Percentiles rank a stretch among this genome's conserved stretches.
Evolutionary conservation across 2,329 filamentous ascomycete genomes (phyloP).

Genomic region (Colletotrichum sojae): DNA sequence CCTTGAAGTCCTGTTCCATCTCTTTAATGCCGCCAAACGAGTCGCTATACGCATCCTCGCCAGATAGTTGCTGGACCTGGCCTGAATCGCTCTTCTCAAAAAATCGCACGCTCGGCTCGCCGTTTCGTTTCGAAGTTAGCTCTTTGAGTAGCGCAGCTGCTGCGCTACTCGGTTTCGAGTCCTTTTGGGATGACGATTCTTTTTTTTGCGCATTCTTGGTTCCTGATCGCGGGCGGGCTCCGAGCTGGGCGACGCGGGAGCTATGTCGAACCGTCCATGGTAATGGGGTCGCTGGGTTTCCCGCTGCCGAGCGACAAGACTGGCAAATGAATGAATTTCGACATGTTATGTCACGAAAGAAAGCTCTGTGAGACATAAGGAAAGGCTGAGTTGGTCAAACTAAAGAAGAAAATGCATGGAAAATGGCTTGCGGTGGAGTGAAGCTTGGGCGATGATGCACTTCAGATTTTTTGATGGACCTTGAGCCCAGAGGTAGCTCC

Average conservation of each 20-base stretch:
- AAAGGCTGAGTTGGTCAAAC: slow-evolving; percentile 21
- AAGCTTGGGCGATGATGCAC: slow-evolving; percentile 11
- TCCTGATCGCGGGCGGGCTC: slow-evolving; percentile 19
- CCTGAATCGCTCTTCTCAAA: slow-evolving; percentile 63
- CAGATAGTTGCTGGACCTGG: slow-evolving; percentile 53
- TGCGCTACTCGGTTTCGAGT: slow-evolving; percentile 14
- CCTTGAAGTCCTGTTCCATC: slow-evolving; percentile 47
- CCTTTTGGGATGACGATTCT: not conserved
- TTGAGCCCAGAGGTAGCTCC: slow-evolving; percentile 1
- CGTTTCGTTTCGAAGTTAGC: slow-evolving; percentile 35
- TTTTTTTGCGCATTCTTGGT: slow-evolving; percentile 5
- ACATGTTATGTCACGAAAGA: slow-evolving; percentile 51
- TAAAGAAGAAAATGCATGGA: slow-evolving; percentile 3
- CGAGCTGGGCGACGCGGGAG: slow-evolving; percentile 45
- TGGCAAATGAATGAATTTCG: slow-evolving; percentile 55
- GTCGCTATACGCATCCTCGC: slow-evolving; percentile 57
- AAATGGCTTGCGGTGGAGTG: slow-evolving; percentile 13
- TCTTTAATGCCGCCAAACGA: slow-evolving; percentile 52
- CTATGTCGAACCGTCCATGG: slow-evolving; percentile 51
- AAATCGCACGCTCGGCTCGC: slow-evolving; percentile 54
- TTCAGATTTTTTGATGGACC: slow-evolving; percentile 41
- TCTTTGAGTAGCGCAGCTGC: slow-evolving; percentile 44
- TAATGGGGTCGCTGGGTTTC: slow-evolving; percentile 45
- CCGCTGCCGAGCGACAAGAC: slow-evolving; percentile 52
- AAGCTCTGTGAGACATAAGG: slow-evolving; percentile 44